Conservation (phyloP, 2,329 filamentous ascomycete species). For the Fusarium proliferatum region DNA sequence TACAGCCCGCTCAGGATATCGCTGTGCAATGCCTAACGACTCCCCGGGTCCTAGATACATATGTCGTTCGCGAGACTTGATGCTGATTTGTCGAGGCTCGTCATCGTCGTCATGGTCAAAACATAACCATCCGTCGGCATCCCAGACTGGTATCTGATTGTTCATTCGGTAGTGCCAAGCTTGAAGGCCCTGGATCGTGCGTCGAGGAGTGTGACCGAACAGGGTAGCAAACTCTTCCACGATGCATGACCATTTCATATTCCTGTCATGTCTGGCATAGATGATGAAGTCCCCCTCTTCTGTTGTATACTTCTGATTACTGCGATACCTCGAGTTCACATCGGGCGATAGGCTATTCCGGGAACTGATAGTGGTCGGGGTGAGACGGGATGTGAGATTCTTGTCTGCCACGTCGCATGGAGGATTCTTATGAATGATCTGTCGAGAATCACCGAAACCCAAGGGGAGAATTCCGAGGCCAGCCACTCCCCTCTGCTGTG, state of each 20-base stretch:
- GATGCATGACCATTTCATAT: not conserved
- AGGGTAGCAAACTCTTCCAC: not conserved
- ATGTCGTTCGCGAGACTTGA: conserved; percentile 53
- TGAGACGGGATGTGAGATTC: conserved; percentile 52
- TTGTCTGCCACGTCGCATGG: not conserved
- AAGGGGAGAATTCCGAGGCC: not conserved
- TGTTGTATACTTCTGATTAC: not conserved
- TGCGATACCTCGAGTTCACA: not conserved
- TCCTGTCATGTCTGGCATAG: not conserved
- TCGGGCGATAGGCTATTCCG: not conserved
- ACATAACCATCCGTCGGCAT: not conserved
- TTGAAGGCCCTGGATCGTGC: not conserved
- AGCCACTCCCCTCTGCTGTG: not conserved
- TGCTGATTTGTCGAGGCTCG: conserved; percentile 28
- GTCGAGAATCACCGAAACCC: not conserved
- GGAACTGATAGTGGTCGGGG: conserved; percentile 26
- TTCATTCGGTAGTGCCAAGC: not conserved
- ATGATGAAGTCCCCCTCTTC: not conserved
- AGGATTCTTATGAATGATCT: not conserved
- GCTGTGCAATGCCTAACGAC: conserved; percentile 51
- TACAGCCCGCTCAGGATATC: conserved; percentile 60
- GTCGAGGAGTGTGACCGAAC: not conserved
- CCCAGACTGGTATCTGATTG: not conserved
- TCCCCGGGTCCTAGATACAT: conserved; percentile 47
- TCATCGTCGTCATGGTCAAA: not conserved